Conservation (phyloP, 768 basidiomycete genomes). For the Russula foetens region DNA sequence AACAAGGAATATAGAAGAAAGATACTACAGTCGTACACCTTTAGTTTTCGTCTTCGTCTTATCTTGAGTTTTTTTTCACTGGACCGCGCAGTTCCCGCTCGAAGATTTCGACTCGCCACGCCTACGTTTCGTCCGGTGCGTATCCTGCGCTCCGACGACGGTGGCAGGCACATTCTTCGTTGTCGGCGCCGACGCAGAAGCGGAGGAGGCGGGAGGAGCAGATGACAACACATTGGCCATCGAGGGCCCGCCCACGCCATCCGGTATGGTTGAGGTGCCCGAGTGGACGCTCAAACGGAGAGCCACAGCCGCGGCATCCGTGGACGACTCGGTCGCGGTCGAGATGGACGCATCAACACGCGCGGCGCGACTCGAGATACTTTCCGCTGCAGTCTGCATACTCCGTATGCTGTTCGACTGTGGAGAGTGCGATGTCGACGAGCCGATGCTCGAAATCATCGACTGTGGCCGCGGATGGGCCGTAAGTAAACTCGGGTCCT, state of each 20-base stretch:
- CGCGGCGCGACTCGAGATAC: constrained; percentile 31
- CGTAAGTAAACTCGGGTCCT: constrained; percentile 18
- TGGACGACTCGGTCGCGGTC: neutral
- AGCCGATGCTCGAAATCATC: constrained; percentile 46
- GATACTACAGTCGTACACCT: neutral
- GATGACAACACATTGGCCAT: neutral
- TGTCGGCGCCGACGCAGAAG: neutral
- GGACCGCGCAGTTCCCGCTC: constrained; percentile 7
- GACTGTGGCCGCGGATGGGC: constrained; percentile 43
- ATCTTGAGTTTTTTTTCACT: constrained; percentile 1
- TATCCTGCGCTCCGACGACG: neutral
- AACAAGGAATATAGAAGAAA: neutral
- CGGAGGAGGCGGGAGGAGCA: neutral
- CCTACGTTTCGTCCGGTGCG: constrained; percentile 3
- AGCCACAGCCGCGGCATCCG: neutral
- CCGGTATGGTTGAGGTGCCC: neutral
- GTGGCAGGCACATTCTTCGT: neutral
- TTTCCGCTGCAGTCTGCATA: constrained; percentile 43
- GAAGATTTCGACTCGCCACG: constrained; percentile 9
- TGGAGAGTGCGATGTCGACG: constrained; percentile 23
- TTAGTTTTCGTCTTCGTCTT: too few relatives aligned
- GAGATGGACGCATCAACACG: neutral
- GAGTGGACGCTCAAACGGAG: neutral
- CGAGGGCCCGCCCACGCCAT: neutral
- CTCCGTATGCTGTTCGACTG: constrained; percentile 50